Conservation (phyloP, 805 yeast genomes). For the Tetrapisispora arboricola region DNA sequence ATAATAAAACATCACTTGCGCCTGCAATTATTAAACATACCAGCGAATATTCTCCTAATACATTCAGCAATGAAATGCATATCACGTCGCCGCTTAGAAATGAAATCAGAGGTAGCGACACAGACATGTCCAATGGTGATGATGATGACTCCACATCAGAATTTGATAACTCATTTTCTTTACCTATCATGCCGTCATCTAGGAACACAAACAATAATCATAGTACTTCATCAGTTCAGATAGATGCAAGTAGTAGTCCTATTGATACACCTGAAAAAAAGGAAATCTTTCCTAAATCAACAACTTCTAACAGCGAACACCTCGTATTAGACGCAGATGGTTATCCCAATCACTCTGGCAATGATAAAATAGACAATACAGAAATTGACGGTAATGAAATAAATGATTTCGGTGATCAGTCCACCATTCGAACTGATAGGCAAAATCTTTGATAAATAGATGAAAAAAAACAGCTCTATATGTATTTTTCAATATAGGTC, state of each 20-base stretch:
- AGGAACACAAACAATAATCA: not conserved
- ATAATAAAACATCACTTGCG: not conserved
- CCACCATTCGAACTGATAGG: not conserved
- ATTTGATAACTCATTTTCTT: slow-evolving; percentile 42
- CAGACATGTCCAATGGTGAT: slow-evolving; percentile 2
- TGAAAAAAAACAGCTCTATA: too few relatives aligned
- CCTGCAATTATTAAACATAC: not conserved
- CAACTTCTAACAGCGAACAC: not conserved
- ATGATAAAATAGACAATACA: not conserved
- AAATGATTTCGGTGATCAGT: not conserved
- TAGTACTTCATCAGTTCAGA: not conserved
- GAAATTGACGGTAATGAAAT: not conserved
- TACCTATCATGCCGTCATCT: slow-evolving; percentile 31
- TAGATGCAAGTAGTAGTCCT: not conserved
- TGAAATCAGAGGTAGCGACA: slow-evolving; percentile 1
- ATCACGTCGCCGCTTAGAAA: slow-evolving; percentile 4
- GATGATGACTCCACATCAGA: slow-evolving; percentile 8
- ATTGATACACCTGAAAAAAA: too few relatives aligned
- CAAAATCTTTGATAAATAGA: not conserved
- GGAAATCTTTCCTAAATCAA: not conserved
- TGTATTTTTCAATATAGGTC: too few relatives aligned
- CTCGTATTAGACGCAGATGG: not conserved
- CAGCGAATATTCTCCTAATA: not conserved
- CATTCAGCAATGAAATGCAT: not conserved
- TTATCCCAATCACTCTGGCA: not conserved